Percentiles rank a stretch among this genome's conserved stretches.
Evolutionary conservation across 2,329 filamentous ascomycete genomes (phyloP).

Genomic region (Clonostachys byssicola): DNA sequence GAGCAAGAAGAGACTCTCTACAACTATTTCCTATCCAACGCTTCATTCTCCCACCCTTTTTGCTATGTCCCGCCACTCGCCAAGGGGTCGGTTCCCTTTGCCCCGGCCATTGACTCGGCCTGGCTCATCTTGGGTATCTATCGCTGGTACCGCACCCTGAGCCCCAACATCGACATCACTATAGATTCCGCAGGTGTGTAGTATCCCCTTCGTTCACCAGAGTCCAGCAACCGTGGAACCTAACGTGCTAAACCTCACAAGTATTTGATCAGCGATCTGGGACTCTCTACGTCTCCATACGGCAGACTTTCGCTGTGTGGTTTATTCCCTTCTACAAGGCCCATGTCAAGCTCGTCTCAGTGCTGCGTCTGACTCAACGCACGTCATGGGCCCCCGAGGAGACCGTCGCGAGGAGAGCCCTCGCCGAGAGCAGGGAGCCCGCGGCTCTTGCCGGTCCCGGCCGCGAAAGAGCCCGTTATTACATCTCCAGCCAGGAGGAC

Average conservation of each 20-base stretch:
- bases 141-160: conserved; percentile 81
- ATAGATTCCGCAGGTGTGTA: conserved; percentile 53
- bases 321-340: conserved; percentile 71
- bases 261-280: conserved; percentile 64
- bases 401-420: background rate
- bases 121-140: conserved; percentile 67
- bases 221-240: background rate
- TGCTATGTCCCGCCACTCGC: conserved; percentile 61
- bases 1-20: conserved; percentile 63
- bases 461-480: conserved; percentile 44
- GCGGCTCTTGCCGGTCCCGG: conserved; percentile 6
- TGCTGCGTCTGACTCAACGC: conserved; percentile 56
- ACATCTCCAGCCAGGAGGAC: conserved; percentile 74
- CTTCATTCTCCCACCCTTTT: conserved; percentile 75
- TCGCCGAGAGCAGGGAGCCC: conserved; percentile 6
- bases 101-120: conserved; percentile 52
- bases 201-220: background rate
- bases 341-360: conserved; percentile 62
- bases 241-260: conserved; percentile 14
- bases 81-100: conserved; percentile 30
- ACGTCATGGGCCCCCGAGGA: conserved; percentile 17
- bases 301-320: conserved; percentile 75
- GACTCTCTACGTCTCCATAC: conserved; percentile 69
- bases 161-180: conserved; percentile 64
- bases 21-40: conserved; percentile 68